These are phyloP conservation scores for Dissophora globulifera DNA, from an alignment of 192 early-diverging fungal genomes.

Conservation along the genomic window DNA sequence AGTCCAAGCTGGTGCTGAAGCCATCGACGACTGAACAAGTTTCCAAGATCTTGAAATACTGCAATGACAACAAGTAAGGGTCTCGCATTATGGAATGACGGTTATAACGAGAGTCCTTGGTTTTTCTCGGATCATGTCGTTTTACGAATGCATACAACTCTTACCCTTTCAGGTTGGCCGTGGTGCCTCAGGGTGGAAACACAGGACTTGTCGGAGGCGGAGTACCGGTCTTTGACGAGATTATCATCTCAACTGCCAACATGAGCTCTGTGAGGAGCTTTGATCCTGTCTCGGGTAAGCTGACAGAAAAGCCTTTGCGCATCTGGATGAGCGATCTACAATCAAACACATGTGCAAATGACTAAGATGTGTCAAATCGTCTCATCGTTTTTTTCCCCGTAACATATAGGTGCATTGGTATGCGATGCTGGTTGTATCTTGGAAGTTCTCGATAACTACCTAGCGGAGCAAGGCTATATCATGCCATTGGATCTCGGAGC, in stretches of 20 bases:
- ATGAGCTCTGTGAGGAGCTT: constrained; percentile 85
- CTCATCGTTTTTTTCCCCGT: neutral
- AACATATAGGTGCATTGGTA: constrained; percentile 76
- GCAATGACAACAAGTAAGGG: constrained; percentile 78
- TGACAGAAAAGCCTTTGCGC: neutral
- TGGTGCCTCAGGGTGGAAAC: constrained; percentile 99
- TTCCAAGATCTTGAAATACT: constrained; percentile 86
- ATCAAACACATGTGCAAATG: too few species aligned
- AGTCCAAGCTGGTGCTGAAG: constrained; percentile 81
- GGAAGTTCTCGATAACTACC: constrained; percentile 88
- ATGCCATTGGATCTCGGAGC: constrained; percentile 96
- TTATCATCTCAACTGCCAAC: constrained; percentile 83
- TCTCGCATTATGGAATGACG: too few species aligned
- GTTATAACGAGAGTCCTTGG: too few species aligned
- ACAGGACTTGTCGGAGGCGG: constrained; percentile 97
- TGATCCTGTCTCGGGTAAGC: constrained; percentile 69
- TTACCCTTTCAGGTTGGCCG: constrained; percentile 68
- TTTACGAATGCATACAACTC: too few species aligned
- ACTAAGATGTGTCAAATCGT: too few species aligned
- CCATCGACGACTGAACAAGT: constrained; percentile 91
- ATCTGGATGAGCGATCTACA: too few species aligned
- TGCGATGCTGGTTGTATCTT: constrained; percentile 95
- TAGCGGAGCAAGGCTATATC: constrained; percentile 84
- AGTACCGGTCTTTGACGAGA: constrained; percentile 96
- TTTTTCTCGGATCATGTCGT: too few species aligned